Conservation (phyloP, 2,329 filamentous ascomycete species). For the Colletotrichum camelliae region DNA sequence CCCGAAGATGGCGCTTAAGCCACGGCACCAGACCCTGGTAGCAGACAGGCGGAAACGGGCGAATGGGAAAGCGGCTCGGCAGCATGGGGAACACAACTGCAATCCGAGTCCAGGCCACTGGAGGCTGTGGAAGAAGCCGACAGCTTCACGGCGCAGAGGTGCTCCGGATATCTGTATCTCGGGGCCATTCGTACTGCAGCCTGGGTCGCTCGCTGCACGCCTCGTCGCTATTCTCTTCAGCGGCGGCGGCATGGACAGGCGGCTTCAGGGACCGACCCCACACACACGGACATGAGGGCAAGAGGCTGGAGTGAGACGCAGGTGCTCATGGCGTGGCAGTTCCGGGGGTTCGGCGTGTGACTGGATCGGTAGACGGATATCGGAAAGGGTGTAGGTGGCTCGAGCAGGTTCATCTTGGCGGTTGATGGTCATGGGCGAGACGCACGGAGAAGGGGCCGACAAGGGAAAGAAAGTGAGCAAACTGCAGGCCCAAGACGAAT, state of each 20-base stretch:
- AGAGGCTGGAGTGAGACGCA: not conserved
- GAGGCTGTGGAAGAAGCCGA: not conserved
- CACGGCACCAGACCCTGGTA: not conserved
- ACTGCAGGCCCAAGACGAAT: not conserved
- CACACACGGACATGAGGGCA: not conserved
- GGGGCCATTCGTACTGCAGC: not conserved
- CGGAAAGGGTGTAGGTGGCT: conserved; percentile 1
- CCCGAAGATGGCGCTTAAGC: conserved; percentile 2
- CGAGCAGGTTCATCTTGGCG: not conserved
- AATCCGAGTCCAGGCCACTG: conserved; percentile 4
- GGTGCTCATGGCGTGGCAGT: not conserved
- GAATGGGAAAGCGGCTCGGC: not conserved
- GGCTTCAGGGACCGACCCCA: not conserved
- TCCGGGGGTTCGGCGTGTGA: conserved; percentile 1
- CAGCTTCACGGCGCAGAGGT: not conserved
- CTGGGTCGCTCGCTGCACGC: not conserved
- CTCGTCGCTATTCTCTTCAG: not conserved
- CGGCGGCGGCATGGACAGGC: not conserved
- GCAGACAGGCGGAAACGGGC: not conserved
- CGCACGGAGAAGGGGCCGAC: conserved; percentile 15
- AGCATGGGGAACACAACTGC: not conserved
- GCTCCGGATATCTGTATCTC: not conserved
- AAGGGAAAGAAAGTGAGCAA: not conserved
- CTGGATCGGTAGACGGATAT: conserved; percentile 9
- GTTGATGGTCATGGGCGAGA: not conserved